Evolutionary conservation across 1,139 yeast genomes (phyloP), one percentile per base, ranked within the genome.

Genomic region (Magnusiomyces tetraspermus): DNA sequence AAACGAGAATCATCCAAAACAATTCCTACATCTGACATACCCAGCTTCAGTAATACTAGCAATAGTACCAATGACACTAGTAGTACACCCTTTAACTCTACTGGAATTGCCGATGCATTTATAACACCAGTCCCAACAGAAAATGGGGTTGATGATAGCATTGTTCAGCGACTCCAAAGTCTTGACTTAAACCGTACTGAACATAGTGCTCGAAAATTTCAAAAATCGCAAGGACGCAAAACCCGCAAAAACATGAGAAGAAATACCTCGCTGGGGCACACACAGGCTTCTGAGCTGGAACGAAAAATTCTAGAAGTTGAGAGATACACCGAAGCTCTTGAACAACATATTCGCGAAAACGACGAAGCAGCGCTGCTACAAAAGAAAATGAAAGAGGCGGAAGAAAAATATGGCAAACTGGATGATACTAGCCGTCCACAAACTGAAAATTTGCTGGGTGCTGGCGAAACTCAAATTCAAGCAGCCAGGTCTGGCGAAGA

Each of bases 301-400:
- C 58, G 55, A 24, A 54, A 57, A 43, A 56, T 64, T 36, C 51
- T 55, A 36, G 61, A 64, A 50, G 55, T 63, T 24, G 60, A 62
- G 26, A 59, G 59, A 11, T 63, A 64, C 49, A 56, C 60, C 5
- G 49, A 51, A 2, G 59, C 61, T 1, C 51, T 64, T 49, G 54
- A 58, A 36, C 49, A 54, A 21, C 59, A 59, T 26, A 60, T 64
- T 10, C 45, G 53, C 30, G 51, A 55, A 30, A 51, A 57, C 41
- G 64, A 62, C 26, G 64, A 62, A 36, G 28, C 22, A 28, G 37
- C 42, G 23, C 41, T 52, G 11, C 53, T 51, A 31, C 51, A 46
- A 10, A 48, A 49, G 5, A 49, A 46, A 33, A 46, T 51, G 30
- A 44, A 51, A 22, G 51, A 53, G 19, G 55, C 41, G 17, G 23